These are phyloP conservation scores for Filobasidium wieringae DNA, from an alignment of 768 basidiomycete species.

Conservation along the genomic window DNA sequence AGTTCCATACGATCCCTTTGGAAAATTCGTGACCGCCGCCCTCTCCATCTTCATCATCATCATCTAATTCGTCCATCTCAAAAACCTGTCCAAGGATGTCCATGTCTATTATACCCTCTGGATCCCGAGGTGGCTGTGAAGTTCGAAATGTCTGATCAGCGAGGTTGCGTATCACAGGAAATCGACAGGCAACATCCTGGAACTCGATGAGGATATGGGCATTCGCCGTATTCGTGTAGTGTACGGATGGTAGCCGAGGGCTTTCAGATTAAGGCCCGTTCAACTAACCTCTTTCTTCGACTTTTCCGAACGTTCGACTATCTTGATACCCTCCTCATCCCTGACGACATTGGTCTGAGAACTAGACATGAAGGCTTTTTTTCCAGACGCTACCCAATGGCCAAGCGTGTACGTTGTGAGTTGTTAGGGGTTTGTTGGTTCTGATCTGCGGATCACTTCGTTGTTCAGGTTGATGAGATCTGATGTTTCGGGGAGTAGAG, in stretches of 20 bases:
- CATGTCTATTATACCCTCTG: constrained; percentile 53
- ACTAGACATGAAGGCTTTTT: not conserved
- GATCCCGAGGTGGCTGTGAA: constrained; percentile 12
- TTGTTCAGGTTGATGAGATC: no score
- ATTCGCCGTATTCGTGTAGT: not conserved
- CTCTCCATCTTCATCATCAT: constrained; percentile 45
- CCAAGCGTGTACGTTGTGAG: no score
- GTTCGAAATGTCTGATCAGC: not conserved
- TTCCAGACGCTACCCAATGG: not conserved
- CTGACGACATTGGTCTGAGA: not conserved
- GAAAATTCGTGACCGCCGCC: constrained; percentile 68
- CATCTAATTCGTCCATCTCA: constrained; percentile 53
- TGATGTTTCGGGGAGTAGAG: no score
- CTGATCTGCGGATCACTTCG: no score
- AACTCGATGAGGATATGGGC: not conserved
- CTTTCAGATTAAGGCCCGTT: not conserved
- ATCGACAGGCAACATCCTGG: not conserved
- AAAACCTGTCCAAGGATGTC: constrained; percentile 73
- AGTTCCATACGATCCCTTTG: constrained; percentile 61
- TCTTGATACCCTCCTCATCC: not conserved
- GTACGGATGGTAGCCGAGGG: not conserved
- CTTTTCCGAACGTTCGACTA: not conserved
- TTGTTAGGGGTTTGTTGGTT: no score
- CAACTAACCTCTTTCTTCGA: constrained; percentile 12
- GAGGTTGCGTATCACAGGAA: not conserved